phyloP scores from a whole-genome alignment of 2,329 filamentous ascomycete genomes.

The Cladobotryum protrusum region DNA sequence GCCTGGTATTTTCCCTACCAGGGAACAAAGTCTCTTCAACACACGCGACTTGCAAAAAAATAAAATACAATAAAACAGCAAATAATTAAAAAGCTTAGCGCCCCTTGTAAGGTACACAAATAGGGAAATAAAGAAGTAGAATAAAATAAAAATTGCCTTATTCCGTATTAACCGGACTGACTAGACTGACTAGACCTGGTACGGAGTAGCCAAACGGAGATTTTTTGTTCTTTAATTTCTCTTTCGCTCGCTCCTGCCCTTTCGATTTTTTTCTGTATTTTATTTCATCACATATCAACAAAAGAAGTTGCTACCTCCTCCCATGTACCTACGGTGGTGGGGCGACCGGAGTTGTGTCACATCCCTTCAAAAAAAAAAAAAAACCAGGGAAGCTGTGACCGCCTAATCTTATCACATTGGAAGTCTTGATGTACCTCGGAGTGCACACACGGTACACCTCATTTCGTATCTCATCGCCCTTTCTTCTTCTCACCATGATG shows the following conservation, averaged over 20 bases:
- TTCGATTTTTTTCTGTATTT: constrained; percentile 1
- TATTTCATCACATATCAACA: constrained; percentile 11
- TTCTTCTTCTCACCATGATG: neutral
- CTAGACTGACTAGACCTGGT: neutral
- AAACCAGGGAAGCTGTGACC: neutral
- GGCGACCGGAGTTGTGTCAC: neutral
- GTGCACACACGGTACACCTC: neutral
- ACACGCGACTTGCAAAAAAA: too few relatives aligned
- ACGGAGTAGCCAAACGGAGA: constrained; percentile 10
- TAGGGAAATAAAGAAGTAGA: too few relatives aligned
- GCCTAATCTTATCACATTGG: neutral
- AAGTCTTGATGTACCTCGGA: neutral
- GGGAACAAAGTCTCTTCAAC: too few relatives aligned
- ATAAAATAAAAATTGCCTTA: neutral
- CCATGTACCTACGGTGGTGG: neutral
- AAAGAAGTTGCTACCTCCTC: neutral
- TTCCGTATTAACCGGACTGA: too few relatives aligned
- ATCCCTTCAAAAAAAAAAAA: neutral
- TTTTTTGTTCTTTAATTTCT: neutral
- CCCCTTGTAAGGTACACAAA: too few relatives aligned
- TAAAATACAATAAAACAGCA: too few relatives aligned
- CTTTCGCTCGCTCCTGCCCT: too few relatives aligned
- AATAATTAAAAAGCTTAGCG: too few relatives aligned
- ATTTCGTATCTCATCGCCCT: neutral
- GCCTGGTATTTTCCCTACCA: too few relatives aligned